Evolutionary conservation across 805 yeast species (phyloP), one percentile per base, ranked within the genome.

Genomic region (Metschnikowia colocasiae): DNA sequence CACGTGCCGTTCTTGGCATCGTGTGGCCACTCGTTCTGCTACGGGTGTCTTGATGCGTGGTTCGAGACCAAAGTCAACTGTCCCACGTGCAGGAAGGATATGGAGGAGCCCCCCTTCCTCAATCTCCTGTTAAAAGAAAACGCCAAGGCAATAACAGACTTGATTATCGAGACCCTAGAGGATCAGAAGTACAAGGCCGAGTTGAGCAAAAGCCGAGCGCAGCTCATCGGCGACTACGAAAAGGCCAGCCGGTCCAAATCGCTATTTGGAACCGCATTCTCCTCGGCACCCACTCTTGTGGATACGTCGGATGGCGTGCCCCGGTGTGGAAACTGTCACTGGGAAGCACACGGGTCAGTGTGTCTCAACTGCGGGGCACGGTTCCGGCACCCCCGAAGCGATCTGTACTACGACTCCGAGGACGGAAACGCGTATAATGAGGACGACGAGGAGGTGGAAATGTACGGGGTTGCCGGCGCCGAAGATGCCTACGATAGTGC

Each of bases 21-120:
- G 10, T 86, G 94, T 66, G 92, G 92, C 2, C 94, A 86, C 59
- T 78, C 85, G 26, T 85, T 80, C 55, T 86, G 92, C 62, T 85
- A 85, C 59, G 76, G 68, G 19, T 69, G 92, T 59, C 59, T 84
- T n/a, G 65, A 69, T 16, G 71, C 74, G 20, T 85, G 94, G 92
- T 76, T 84, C 39, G 67, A 67, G 13, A 74, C 67, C 35, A 78
- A 76, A 47, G 65, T 75, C 44, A 72, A 79, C n/a, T 85, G 94
- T 62, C 92, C 94, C 0, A 69, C 82, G 6, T 85, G 92, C 56
- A 71, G 92, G 23, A 60, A 62, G 7, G 69, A 69, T 2, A 66
- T 84, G 37, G 69, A 61, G 26, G 64, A 64, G 2, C 64, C 69
- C 9, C 92, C 92, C 1, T 63, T 73, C 6, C 55, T 80, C 38